Conservation (phyloP, 345 rosid species). For the Limnanthes douglasii region DNA sequence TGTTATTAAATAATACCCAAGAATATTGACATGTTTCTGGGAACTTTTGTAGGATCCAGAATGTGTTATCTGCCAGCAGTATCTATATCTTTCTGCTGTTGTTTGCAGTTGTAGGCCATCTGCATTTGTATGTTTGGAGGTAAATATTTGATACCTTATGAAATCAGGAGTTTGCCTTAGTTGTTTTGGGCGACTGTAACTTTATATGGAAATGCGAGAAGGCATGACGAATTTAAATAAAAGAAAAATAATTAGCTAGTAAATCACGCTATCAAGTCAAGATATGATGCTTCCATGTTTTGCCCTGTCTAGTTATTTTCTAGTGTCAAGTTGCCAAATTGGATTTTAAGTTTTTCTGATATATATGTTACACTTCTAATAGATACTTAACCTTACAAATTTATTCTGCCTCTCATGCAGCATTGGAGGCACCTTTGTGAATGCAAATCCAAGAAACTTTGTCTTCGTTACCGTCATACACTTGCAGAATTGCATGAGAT, state of each 20-base stretch:
- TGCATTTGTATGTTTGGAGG: slow-evolving; percentile 83
- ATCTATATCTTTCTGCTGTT: slow-evolving; percentile 79
- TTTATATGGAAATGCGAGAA: too few relatives aligned
- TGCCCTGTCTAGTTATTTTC: background rate
- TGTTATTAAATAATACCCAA: slow-evolving; percentile 5
- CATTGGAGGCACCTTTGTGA: slow-evolving; percentile 88
- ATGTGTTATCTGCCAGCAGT: slow-evolving; percentile 83
- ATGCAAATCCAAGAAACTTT: slow-evolving; percentile 49
- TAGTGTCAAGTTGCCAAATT: background rate
- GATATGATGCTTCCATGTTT: too few relatives aligned
- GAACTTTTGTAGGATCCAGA: slow-evolving; percentile 57
- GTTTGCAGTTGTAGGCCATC: slow-evolving; percentile 72
- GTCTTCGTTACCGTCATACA: slow-evolving; percentile 67
- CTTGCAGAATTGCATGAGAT: slow-evolving; percentile 54
- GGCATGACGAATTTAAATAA: too few relatives aligned
- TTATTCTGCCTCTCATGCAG: slow-evolving; percentile 49
- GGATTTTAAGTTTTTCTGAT: background rate
- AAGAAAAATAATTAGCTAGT: too few relatives aligned
- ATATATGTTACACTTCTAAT: background rate
- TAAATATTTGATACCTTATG: slow-evolving; percentile 13
- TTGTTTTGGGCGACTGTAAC: too few relatives aligned
- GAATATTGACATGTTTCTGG: slow-evolving; percentile 7
- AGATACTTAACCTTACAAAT: too few relatives aligned
- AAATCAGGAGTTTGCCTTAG: background rate
- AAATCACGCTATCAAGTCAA: too few relatives aligned